Evolutionary conservation across 306 rosid species (phyloP), one percentile per base, ranked within the genome.

Genomic region (Elaeagnus macrophylla): DNA sequence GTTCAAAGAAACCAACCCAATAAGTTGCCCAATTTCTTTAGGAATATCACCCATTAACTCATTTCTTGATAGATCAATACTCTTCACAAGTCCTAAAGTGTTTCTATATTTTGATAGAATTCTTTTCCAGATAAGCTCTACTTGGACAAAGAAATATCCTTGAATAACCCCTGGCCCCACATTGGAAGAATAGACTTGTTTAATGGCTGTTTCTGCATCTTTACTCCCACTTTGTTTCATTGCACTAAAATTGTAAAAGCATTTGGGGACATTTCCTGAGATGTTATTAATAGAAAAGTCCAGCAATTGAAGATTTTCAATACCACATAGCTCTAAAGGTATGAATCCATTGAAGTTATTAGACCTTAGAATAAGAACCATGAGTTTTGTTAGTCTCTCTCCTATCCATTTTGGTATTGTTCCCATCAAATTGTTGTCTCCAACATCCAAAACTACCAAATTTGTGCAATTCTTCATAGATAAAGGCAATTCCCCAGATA

Each of bases 401-500:
- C 79, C 72, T 16, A 74, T 59, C 79, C 72, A 75, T 7, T 10
- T 3, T 11, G 75, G 79, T 59, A 69, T 56, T 38, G 45, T 1
- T 45, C 72, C 75, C 2, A 41, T 16, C 0, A 75, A 32, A 1
- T 8, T 48, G 37, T 75, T 75, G 1, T 12, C 20, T 39, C 41
- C 36, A 18, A 75, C 8, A 51, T 20, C 13, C 5, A 68, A 7
- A 0, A 10, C 0, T 8, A 2, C 11, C 13, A 74, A 12, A 3
- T 0, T 1, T 1, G 12, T 5, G 10, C 69, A 64, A 13, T 54
- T 46, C 47, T n/a, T 51, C 53, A 65, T 4, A 0, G 50, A 32
- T 3, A 32, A 3, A 0, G 72, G 75, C 16, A 74, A 20, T 41
- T 17, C 14, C 6, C 64, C 75, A 0, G 35, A 13, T 8, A 68